phyloP scores from a whole-genome alignment of 495 filamentous ascomycete species.

The Penicillium turbatum region DNA sequence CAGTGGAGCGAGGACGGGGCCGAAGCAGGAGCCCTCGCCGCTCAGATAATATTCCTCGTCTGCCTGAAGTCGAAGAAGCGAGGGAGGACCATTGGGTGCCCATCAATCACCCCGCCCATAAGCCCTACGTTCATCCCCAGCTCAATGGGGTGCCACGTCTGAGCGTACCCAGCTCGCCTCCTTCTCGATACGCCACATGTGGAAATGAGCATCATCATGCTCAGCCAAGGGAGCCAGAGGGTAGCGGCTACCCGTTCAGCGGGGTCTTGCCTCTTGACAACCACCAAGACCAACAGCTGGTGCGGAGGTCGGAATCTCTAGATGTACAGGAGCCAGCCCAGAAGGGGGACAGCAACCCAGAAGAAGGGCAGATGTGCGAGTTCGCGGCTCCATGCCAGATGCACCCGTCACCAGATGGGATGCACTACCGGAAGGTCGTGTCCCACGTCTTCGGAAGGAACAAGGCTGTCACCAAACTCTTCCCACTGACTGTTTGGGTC shows the following conservation, averaged over 20 bases:
- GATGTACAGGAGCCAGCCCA: background rate
- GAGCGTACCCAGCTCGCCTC: too few relatives aligned
- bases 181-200: too few relatives aligned
- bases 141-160: too few relatives aligned
- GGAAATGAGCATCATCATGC: too few relatives aligned
- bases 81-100: background rate
- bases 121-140: too few relatives aligned
- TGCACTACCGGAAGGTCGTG: conserved; percentile 61
- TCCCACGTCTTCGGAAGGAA: conserved; percentile 89
- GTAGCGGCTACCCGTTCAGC: too few relatives aligned
- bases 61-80: background rate
- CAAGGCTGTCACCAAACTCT: conserved; percentile 65
- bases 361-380: conserved; percentile 13
- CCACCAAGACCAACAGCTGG: background rate
- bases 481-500: conserved; percentile 64
- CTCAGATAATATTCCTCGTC: background rate
- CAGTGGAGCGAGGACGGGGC: background rate
- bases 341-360: background rate
- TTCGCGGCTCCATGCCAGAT: conserved; percentile 20
- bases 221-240: too few relatives aligned
- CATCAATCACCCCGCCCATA: background rate
- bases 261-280: too few relatives aligned
- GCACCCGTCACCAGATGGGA: conserved; percentile 13
- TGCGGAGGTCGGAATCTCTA: background rate
- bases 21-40: conserved; percentile 1